Percentiles rank a stretch among this genome's conserved stretches.
phyloP scores from a whole-genome alignment of 1,284 basidiomycete species.

The Cryptococcus maquisensis region DNA sequence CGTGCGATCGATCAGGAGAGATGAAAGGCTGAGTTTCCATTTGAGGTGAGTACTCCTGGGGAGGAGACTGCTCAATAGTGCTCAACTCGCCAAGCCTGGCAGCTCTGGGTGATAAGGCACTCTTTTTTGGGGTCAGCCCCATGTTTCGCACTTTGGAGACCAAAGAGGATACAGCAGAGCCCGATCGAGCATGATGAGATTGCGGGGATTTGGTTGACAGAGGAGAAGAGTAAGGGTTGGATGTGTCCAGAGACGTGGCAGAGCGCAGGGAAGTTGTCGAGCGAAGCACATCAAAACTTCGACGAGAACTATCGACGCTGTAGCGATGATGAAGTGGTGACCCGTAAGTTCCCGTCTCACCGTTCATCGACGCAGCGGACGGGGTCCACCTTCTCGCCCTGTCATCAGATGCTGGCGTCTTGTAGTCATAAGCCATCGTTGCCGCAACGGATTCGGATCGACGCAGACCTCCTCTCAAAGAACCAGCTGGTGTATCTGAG shows the following conservation, averaged over 20 bases:
- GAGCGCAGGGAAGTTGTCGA: conserved; percentile 13
- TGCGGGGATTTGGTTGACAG: neutral
- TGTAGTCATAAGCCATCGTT: conserved; percentile 1
- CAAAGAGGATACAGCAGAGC: conserved; percentile 15
- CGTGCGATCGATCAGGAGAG: neutral
- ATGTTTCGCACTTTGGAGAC: conserved; percentile 12
- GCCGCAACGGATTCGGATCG: conserved; percentile 8
- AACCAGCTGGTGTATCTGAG: too few species aligned
- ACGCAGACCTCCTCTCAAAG: neutral
- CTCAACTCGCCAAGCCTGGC: conserved; percentile 1
- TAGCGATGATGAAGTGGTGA: conserved; percentile 12
- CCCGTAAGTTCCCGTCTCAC: neutral
- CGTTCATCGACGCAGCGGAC: conserved; percentile 8
- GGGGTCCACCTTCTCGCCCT: conserved; percentile 15
- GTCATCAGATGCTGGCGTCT: conserved; percentile 7
- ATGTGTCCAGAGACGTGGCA: too few species aligned
- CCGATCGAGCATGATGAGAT: conserved; percentile 1
- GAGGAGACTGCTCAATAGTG: conserved; percentile 19
- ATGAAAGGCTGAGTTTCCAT: neutral
- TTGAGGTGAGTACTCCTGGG: neutral
- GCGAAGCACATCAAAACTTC: conserved; percentile 9
- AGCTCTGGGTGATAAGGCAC: conserved; percentile 4
- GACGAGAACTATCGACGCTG: conserved; percentile 11
- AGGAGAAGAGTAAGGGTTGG: conserved; percentile 10
- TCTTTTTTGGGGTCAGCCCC: conserved; percentile 12